Conservation (phyloP, 2,329 filamentous ascomycete genomes). For the Aspergillus pseudonomiae region DNA sequence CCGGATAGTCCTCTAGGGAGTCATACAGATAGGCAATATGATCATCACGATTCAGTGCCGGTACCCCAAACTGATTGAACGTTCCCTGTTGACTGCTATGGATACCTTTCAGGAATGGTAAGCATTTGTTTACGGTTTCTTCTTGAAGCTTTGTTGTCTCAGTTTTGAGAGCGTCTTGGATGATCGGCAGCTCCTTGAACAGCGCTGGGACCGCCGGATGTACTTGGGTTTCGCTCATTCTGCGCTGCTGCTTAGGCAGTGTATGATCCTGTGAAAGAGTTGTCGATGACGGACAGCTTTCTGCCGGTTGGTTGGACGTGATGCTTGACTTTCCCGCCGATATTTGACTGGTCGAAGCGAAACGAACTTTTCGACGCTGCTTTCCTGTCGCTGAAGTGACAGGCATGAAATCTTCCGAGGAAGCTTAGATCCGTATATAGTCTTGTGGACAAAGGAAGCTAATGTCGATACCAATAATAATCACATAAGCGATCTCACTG, state of each 20-base stretch:
- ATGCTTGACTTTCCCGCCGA: slow-evolving; percentile 20
- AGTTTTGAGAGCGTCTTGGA: slow-evolving; percentile 69
- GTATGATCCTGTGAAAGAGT: slow-evolving; percentile 12
- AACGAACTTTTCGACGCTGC: slow-evolving; percentile 44
- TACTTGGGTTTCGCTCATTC: slow-evolving; percentile 28
- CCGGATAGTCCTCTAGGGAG: slow-evolving; percentile 63
- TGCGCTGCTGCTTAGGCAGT: slow-evolving; percentile 13
- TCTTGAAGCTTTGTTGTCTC: slow-evolving; percentile 70
- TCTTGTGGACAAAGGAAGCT: not conserved
- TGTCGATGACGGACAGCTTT: slow-evolving; percentile 20
- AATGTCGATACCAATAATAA: not conserved
- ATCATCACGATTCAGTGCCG: slow-evolving; percentile 67
- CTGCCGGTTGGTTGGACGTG: slow-evolving; percentile 15
- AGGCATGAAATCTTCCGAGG: slow-evolving; percentile 32
- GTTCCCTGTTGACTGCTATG: slow-evolving; percentile 52
- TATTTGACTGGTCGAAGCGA: slow-evolving; percentile 33
- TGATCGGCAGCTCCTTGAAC: slow-evolving; percentile 55
- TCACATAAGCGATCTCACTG: not conserved
- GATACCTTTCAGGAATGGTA: slow-evolving; percentile 64
- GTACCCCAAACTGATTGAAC: slow-evolving; percentile 73
- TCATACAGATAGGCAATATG: slow-evolving; percentile 56
- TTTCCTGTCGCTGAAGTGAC: slow-evolving; percentile 35
- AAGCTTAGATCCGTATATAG: not conserved
- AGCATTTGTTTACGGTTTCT: slow-evolving; percentile 67
- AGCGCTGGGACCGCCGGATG: slow-evolving; percentile 40